These are phyloP conservation scores for Cardamine resedifolia DNA, from an alignment of 345 rosid genomes.

Conservation along the genomic window DNA sequence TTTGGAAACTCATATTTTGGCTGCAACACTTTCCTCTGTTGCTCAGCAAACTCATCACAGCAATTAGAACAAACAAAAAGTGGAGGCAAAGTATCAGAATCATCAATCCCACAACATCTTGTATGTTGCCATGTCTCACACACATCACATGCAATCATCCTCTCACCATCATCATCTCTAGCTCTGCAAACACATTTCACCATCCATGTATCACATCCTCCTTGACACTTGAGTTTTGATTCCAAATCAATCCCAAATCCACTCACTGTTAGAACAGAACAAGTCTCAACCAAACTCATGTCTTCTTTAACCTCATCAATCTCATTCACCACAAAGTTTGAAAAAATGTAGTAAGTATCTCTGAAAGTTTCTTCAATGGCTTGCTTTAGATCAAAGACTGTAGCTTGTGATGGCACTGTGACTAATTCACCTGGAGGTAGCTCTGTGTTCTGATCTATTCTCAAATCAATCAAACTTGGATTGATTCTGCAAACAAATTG, in stretches of 20 bases:
- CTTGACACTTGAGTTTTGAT: slow-evolving; percentile 50
- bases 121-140: slow-evolving; percentile 96
- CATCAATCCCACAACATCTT: slow-evolving; percentile 70
- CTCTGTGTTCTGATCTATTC: slow-evolving; percentile 31
- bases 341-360: slow-evolving; percentile 69
- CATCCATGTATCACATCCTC: slow-evolving; percentile 76
- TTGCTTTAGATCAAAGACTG: slow-evolving; percentile 63
- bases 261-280: slow-evolving; percentile 49
- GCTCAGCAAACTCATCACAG: slow-evolving; percentile 50
- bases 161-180: slow-evolving; percentile 85
- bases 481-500: slow-evolving; percentile 56
- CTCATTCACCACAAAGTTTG: slow-evolving; percentile 52
- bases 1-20: slow-evolving; percentile 37
- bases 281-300: slow-evolving; percentile 44
- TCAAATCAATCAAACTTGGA: slow-evolving; percentile 40
- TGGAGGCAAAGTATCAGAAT: slow-evolving; percentile 65
- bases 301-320: slow-evolving; percentile 48
- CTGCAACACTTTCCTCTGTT: slow-evolving; percentile 35
- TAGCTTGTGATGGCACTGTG: slow-evolving; percentile 58
- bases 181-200: slow-evolving; percentile 78
- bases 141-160: slow-evolving; percentile 83
- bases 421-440: slow-evolving; percentile 61
- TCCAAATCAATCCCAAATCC: slow-evolving; percentile 54
- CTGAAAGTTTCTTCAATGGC: slow-evolving; percentile 56
- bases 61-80: slow-evolving; percentile 69